These are phyloP conservation scores for Apocynum venetum DNA, from an alignment of 257 asterid species.

Conservation along the genomic window DNA sequence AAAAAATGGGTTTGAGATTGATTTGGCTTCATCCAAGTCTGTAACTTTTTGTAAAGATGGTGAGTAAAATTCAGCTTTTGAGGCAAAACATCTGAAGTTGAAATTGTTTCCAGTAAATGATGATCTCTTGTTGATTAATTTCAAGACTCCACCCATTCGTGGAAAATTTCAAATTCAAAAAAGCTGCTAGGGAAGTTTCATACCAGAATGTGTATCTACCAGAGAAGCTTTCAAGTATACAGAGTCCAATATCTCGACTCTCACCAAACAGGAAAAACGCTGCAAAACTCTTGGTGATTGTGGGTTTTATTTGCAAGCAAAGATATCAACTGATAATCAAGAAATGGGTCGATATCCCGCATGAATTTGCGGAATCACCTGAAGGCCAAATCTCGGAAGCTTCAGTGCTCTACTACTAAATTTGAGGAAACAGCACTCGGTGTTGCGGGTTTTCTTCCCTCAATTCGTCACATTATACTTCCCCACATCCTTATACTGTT, in stretches of 20 bases:
- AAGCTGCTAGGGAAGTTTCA: background rate
- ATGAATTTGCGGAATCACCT: background rate
- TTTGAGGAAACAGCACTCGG: background rate
- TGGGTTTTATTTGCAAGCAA: too few species aligned
- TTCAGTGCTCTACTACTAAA: background rate
- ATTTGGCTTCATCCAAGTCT: slow-evolving; percentile 16
- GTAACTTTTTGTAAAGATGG: slow-evolving; percentile 35
- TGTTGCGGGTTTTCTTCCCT: background rate
- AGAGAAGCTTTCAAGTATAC: background rate
- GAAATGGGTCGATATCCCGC: too few species aligned
- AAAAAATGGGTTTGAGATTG: slow-evolving; percentile 48
- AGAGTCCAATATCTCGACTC: background rate
- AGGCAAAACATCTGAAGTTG: background rate
- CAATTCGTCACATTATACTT: too few species aligned
- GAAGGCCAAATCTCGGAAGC: background rate
- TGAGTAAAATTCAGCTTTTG: slow-evolving; percentile 10
- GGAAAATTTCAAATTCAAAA: background rate
- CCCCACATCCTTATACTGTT: too few species aligned
- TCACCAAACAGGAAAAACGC: too few species aligned
- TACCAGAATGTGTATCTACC: background rate
- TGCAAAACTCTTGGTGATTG: too few species aligned
- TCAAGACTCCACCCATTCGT: background rate
- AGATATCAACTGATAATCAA: too few species aligned
- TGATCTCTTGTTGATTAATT: background rate
- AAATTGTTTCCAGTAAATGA: background rate